Evolutionary conservation across 371 early-diverging fungal species (phyloP), one percentile per base, ranked within the genome.

Genomic region (Mucor lusitanicus): DNA sequence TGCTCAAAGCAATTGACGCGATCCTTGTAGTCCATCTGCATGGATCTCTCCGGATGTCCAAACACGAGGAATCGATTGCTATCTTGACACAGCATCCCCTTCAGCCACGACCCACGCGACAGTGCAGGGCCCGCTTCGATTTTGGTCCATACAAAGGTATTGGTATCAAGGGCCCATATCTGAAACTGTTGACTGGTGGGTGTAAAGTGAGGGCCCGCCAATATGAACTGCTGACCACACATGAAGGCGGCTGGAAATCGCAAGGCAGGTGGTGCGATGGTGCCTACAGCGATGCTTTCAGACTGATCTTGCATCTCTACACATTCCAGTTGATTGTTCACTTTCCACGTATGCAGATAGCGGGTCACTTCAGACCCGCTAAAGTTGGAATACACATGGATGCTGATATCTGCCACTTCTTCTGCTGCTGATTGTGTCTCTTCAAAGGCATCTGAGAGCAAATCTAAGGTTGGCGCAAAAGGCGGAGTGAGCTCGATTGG

Each of bases 151-250:
- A 74, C 71, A 68, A 83, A 67, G 13, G 80, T 80, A 5, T 77
- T 74, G 11, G 90, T 70, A 68, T 92, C 87, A 15, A 91, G 78
- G 0, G 89, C 84, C 94, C 94, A 93, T 15, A 92, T 78, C 59
- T 89, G 85, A 80, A 90, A 84, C 17, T 88, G 84, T 57, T 87
- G 83, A 37, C 68, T 71, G 21, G 87, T 80, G 23, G 78, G 74
- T 6, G 85, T 85, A 25, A 91, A 81, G 48, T 86, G 85, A 42
- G 91, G 88, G 32, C 94, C 94, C 0, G 89, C 86, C 60, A 93
- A 79, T 3, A 93, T 68, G 35, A 92, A 57, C 19, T 87, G 85
- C 40, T 90, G 90, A 6, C 92, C 91, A n/a, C 83, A 82, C 35
- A 86, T 80, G 35, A 77, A 78, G 0, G 84, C 85, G 23, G 87